Percentiles rank a stretch among this genome's conserved stretches.
Conservation (phyloP, 148 eudicot genomes). For the Persicaria tinctoria region DNA sequence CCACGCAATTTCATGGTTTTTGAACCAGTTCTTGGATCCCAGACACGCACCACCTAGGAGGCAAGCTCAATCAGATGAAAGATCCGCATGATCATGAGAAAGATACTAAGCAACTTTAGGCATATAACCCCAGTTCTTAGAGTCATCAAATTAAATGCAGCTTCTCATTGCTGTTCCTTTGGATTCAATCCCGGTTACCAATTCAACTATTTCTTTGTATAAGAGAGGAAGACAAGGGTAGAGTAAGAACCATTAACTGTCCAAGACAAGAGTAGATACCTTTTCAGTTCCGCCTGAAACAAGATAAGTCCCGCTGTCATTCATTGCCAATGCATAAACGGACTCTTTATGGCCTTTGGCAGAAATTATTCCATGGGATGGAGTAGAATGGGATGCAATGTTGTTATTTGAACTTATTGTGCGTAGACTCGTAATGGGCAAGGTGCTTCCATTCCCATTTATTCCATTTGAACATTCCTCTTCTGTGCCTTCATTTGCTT, state of each 20-base stretch:
- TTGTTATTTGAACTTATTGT: slow-evolving; percentile 69
- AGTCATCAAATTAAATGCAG: not conserved
- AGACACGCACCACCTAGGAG: slow-evolving; percentile 81
- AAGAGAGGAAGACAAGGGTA: not conserved
- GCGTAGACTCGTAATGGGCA: slow-evolving; percentile 51
- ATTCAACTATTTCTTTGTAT: not conserved
- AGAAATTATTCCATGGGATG: slow-evolving; percentile 67
- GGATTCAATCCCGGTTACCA: not conserved
- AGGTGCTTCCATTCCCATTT: slow-evolving; percentile 47
- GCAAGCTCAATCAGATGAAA: slow-evolving; percentile 12
- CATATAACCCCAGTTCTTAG: not conserved
- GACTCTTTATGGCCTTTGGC: slow-evolving; percentile 99
- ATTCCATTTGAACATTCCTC: slow-evolving; percentile 58
- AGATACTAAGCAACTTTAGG: not conserved
- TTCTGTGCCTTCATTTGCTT: slow-evolving; percentile 52
- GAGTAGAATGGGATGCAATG: slow-evolving; percentile 50
- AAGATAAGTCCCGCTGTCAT: slow-evolving; percentile 79
- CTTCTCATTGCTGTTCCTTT: not conserved
- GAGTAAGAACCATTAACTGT: not conserved
- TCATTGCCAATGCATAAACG: slow-evolving; percentile 92
- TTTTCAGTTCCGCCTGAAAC: slow-evolving; percentile 99
- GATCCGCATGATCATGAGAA: not conserved
- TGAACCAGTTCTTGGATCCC: slow-evolving; percentile 95
- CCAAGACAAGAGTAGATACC: slow-evolving; percentile 30
- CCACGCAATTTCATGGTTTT: slow-evolving; percentile 98